Conservation (phyloP, 768 basidiomycete genomes). For the Xerocomus potaroensis region DNA sequence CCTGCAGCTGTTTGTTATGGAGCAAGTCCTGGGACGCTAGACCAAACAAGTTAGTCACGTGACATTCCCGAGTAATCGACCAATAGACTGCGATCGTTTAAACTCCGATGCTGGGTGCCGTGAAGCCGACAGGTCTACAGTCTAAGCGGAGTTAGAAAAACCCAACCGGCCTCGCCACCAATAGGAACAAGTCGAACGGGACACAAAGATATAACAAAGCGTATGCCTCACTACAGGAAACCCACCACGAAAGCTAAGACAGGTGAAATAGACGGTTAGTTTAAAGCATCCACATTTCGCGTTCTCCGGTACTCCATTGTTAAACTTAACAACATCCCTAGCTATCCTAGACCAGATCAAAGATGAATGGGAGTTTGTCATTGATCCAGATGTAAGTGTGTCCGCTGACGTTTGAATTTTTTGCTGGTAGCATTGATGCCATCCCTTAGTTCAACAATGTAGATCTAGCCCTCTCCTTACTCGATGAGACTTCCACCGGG, state of each 20-base stretch:
- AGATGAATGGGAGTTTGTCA: constrained; percentile 87
- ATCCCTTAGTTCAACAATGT: constrained; percentile 82
- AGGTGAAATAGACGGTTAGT: constrained; percentile 84
- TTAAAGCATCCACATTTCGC: not conserved
- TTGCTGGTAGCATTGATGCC: constrained; percentile 1
- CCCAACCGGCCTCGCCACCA: not conserved
- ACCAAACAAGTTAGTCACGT: not conserved
- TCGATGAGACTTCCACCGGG: constrained; percentile 70
- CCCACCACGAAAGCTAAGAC: constrained; percentile 51
- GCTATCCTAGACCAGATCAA: constrained; percentile 83
- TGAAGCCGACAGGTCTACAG: not conserved
- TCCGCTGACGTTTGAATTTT: not conserved
- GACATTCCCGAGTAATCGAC: too few relatives aligned
- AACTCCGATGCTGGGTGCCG: not conserved
- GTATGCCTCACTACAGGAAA: constrained; percentile 51
- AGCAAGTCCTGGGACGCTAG: not conserved
- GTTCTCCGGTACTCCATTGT: not conserved
- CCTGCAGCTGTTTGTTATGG: not conserved
- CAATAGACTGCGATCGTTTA: too few relatives aligned
- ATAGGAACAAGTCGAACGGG: constrained; percentile 25
- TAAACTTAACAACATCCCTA: constrained; percentile 26
- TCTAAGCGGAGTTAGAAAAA: not conserved
- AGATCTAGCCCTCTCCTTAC: constrained; percentile 83
- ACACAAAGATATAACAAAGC: constrained; percentile 67
- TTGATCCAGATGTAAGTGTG: constrained; percentile 66